Evolutionary conservation across 1,284 basidiomycete species (phyloP).

Genomic region (Pseudozyma thailandica): DNA sequence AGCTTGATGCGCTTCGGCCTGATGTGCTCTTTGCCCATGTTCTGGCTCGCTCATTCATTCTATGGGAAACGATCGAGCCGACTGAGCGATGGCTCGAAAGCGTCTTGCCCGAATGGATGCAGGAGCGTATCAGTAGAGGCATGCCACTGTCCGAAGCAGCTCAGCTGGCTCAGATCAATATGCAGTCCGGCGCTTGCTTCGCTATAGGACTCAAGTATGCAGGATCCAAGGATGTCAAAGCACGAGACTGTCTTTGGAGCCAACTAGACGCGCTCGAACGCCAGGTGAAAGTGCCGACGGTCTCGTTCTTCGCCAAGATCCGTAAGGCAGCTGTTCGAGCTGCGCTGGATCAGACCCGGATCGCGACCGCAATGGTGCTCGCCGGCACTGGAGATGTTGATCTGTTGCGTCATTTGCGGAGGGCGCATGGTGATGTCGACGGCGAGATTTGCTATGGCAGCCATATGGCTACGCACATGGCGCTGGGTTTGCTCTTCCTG

Average conservation of each 20-base stretch:
- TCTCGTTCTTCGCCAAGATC: slow-evolving; percentile 53
- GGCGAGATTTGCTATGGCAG: slow-evolving; percentile 76
- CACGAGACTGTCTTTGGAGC: slow-evolving; percentile 81
- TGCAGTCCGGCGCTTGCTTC: slow-evolving; percentile 83
- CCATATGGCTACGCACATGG: slow-evolving; percentile 90
- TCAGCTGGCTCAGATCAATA: slow-evolving; percentile 59
- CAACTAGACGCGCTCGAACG: slow-evolving; percentile 78
- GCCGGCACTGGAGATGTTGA: slow-evolving; percentile 95
- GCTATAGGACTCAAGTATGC: slow-evolving; percentile 92
- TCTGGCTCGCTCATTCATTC: slow-evolving; percentile 81
- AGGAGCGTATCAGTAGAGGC: slow-evolving; percentile 71
- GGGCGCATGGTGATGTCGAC: slow-evolving; percentile 87
- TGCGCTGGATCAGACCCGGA: slow-evolving; percentile 84
- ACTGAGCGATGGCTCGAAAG: slow-evolving; percentile 80
- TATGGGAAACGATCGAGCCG: slow-evolving; percentile 84
- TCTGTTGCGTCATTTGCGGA: slow-evolving; percentile 85
- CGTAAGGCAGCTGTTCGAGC: slow-evolving; percentile 83
- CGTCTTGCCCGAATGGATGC: slow-evolving; percentile 79
- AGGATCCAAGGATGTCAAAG: slow-evolving; percentile 74
- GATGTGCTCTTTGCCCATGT: slow-evolving; percentile 85
- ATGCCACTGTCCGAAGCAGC: slow-evolving; percentile 34
- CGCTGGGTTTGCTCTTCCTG: slow-evolving; percentile 90
- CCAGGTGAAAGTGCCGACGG: slow-evolving; percentile 69
- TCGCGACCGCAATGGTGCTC: slow-evolving; percentile 90
- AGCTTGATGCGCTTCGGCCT: slow-evolving; percentile 86